phyloP scores from a whole-genome alignment of 305 asterid species.

The Ilex paraguariensis region DNA sequence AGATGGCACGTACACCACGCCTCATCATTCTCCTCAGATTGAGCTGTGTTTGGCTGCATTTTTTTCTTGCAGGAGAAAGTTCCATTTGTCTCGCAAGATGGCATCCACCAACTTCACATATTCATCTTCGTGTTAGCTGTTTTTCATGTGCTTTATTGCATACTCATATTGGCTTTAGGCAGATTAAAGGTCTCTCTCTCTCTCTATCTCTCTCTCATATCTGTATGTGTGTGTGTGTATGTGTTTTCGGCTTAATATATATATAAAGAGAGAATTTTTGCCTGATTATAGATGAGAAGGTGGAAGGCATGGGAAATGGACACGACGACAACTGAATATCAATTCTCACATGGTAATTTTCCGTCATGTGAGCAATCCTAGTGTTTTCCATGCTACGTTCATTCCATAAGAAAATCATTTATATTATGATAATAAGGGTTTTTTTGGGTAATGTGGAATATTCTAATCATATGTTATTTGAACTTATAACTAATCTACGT shows the following conservation, averaged over 20 bases:
- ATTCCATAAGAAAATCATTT: too few relatives aligned
- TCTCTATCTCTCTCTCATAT: neutral
- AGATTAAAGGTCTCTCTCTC: slow-evolving; percentile 32
- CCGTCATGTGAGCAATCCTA: neutral
- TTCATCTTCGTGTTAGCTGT: slow-evolving; percentile 57
- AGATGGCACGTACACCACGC: too few relatives aligned
- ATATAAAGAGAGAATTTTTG: neutral
- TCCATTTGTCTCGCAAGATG: slow-evolving; percentile 36
- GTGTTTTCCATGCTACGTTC: too few relatives aligned
- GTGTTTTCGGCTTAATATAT: neutral
- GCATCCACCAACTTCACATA: slow-evolving; percentile 52
- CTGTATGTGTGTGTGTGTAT: too few relatives aligned
- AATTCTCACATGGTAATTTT: slow-evolving; percentile 36
- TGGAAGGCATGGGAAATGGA: slow-evolving; percentile 67
- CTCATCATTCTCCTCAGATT: too few relatives aligned
- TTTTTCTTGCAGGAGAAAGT: slow-evolving; percentile 40
- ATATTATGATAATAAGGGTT: too few relatives aligned
- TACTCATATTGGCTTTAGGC: slow-evolving; percentile 41
- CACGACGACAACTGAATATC: slow-evolving; percentile 46
- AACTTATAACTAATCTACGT: too few relatives aligned
- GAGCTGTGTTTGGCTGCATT: neutral
- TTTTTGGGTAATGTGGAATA: too few relatives aligned
- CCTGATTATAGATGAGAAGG: slow-evolving; percentile 38
- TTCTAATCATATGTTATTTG: too few relatives aligned
- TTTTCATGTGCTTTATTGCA: slow-evolving; percentile 41